Base-by-base conservation (phyloP, 2,329 filamentous ascomycete species). In the Coniosporium tulheliwenetii region DNA sequence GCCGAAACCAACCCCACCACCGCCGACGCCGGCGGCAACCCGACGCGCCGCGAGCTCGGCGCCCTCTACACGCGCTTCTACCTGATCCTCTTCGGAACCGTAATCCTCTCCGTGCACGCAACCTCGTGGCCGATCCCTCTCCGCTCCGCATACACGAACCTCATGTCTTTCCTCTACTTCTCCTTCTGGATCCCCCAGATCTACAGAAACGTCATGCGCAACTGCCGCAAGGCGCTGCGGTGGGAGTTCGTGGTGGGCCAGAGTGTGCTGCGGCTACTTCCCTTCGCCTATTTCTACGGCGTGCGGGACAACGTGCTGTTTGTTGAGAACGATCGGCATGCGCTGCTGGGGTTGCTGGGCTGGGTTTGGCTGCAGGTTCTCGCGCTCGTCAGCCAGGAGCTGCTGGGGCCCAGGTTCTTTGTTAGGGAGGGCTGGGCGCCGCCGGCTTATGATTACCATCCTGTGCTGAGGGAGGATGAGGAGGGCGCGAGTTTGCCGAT, bases 171-270 rank as follows among this genome's bases (percentile, higher is more conserved):
- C 50, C 48, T 73, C 40, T 95, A 95, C 56, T 73, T 95, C 36
- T 94, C 87, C 14, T 79, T 95, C 55, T 96, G 89, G 89, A 56
- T 79, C 1, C 89, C 91, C 0, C 91, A 98, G 58, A 93, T 96
- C 49, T 75, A 82, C 54, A 83, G 91, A 46, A 98, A 98, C 57
- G 70, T 82, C 40, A 77, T 84, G 60, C 83, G 89, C 41, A 95
- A 95, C 61, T 94, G 86, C 59, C 84, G 87, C 34, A 84, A 83
- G 51, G 87, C 89, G 1, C 69, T 96, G n/a, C 73, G 79, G 3
- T 95, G 87, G 86, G 81, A 82, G 44, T 98, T 93, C 55, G 81
- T 94, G 42, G 55, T 86, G 15, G 87, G 86, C 2, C 84, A 94
- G 58, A 91, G 83, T 38, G 51, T 80, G 5, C 69, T 93, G 7